Evolutionary conservation across 805 yeast genomes (phyloP).

Genomic region (Kodamaea lidongshanica): DNA sequence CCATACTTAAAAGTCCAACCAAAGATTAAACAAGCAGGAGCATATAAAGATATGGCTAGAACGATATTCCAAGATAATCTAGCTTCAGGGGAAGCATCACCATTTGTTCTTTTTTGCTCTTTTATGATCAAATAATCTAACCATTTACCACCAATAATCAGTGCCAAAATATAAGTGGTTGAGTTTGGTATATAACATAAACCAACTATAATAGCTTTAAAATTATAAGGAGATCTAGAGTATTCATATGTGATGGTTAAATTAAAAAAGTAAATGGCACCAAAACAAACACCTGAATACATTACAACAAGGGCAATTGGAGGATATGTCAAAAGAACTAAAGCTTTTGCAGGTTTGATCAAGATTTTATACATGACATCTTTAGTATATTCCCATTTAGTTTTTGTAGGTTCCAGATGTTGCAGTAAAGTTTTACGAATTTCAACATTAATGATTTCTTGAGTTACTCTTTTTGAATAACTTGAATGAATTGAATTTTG

Average conservation of each 20-base stretch:
- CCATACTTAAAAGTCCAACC: slow-evolving; percentile 76
- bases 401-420: slow-evolving; percentile 10
- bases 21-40: slow-evolving; percentile 61
- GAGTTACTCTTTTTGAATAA: slow-evolving; percentile 23
- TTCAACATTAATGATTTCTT: slow-evolving; percentile 19
- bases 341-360: slow-evolving; percentile 55
- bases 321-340: slow-evolving; percentile 59
- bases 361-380: slow-evolving; percentile 41
- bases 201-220: slow-evolving; percentile 60
- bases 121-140: slow-evolving; percentile 54
- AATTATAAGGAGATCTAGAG: slow-evolving; percentile 62
- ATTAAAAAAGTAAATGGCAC: slow-evolving; percentile 65
- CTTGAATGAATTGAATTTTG: slow-evolving; percentile 28
- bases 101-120: slow-evolving; percentile 52
- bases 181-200: slow-evolving; percentile 80
- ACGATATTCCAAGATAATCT: slow-evolving; percentile 71
- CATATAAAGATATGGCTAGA: slow-evolving; percentile 55
- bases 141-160: slow-evolving; percentile 78
- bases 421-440: slow-evolving; percentile 12
- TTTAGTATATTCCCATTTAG: slow-evolving; percentile 18
- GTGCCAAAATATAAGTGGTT: slow-evolving; percentile 65
- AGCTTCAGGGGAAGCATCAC: slow-evolving; percentile 67
- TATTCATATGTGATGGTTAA: slow-evolving; percentile 63
- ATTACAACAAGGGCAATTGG: slow-evolving; percentile 63
- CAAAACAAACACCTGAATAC: slow-evolving; percentile 68